phyloP scores from a whole-genome alignment of 176 grass and related monocot species.

The Secale cereale region DNA sequence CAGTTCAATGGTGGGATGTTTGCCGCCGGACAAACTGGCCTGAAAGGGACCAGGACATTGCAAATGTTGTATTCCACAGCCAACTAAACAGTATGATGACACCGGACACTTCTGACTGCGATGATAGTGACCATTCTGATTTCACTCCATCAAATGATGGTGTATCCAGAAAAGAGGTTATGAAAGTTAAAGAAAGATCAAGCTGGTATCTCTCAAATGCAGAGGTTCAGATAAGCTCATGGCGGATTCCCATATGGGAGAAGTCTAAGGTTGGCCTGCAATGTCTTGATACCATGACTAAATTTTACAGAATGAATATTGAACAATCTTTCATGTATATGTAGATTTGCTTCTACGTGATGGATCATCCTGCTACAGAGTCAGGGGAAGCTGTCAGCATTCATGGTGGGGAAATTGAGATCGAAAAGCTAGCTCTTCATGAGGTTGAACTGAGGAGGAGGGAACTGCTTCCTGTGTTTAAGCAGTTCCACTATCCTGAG shows the following conservation, averaged over 20 bases:
- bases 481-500: slow-evolving; percentile 72
- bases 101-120: slow-evolving; percentile 60
- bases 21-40: slow-evolving; percentile 95
- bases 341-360: slow-evolving; percentile 90
- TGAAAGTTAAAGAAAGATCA: slow-evolving; percentile 54
- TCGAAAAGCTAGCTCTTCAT: slow-evolving; percentile 66
- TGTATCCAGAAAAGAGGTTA: slow-evolving; percentile 45
- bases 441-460: slow-evolving; percentile 89
- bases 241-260: slow-evolving; percentile 94
- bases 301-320: slow-evolving; percentile 20
- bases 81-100: slow-evolving; percentile 49
- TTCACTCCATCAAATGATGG: slow-evolving; percentile 50
- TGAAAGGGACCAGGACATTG: slow-evolving; percentile 78
- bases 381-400: slow-evolving; percentile 28
- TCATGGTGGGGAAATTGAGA: slow-evolving; percentile 79
- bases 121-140: slow-evolving; percentile 54
- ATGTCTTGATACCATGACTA: slow-evolving; percentile 16
- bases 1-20: slow-evolving; percentile 99
- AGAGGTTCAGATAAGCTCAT: slow-evolving; percentile 83
- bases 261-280: slow-evolving; percentile 81
- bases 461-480: slow-evolving; percentile 90
- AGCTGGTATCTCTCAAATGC: slow-evolving; percentile 97
- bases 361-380: slow-evolving; percentile 49
- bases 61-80: slow-evolving; percentile 49
- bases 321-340: slow-evolving; percentile 30